Conservation (phyloP, 495 filamentous ascomycete species). For the Hyaloscypha finlandica region DNA sequence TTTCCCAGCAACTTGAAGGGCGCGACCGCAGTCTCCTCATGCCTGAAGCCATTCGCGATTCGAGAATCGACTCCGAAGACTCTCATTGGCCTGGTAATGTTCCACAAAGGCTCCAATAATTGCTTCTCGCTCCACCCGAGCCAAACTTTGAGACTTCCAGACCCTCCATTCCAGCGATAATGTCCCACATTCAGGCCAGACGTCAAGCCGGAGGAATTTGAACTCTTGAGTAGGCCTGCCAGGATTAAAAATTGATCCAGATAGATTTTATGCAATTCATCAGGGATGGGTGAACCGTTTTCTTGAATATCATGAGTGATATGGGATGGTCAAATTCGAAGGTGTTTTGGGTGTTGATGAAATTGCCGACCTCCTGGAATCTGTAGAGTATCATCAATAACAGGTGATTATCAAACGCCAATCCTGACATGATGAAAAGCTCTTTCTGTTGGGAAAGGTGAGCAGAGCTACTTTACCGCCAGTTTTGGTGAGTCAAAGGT, state of each 20-base stretch:
- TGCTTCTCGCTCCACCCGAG: conserved; percentile 10
- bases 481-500: no score
- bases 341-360: conserved; percentile 11
- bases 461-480: no score
- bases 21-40: neutral
- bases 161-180: conserved; percentile 7
- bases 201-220: neutral
- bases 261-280: conserved; percentile 10
- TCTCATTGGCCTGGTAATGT: neutral
- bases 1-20: neutral
- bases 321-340: conserved; percentile 15
- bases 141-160: conserved; percentile 5
- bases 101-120: conserved; percentile 1
- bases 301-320: conserved; percentile 1
- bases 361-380: conserved; percentile 2
- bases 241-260: neutral
- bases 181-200: conserved; percentile 9
- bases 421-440: no score
- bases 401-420: no score
- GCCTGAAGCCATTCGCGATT: neutral
- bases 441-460: no score
- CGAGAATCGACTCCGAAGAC: conserved; percentile 10
- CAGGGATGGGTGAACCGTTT: neutral
- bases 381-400: neutral
- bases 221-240: neutral